Evolutionary conservation across 352 stramenopile species (phyloP), one percentile per base, ranked within the genome.

Genomic region (Globisporangium irregulare): DNA sequence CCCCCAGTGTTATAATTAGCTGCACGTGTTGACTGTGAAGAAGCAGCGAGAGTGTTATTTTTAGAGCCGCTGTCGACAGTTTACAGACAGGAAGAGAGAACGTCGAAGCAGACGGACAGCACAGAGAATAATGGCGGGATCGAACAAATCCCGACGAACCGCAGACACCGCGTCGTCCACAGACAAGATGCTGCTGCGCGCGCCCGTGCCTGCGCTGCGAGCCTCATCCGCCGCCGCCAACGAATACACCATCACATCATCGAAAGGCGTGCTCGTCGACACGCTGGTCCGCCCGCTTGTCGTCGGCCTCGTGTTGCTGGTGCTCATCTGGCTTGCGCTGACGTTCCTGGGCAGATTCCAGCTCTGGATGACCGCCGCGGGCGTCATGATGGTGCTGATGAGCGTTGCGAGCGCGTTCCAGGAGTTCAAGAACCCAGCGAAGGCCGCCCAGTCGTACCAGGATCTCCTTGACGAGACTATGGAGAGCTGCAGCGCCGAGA

Each of bases 291-390:
- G 79, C 12, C 71, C 74, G 7, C 55, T 77, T 18, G 70, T 65
- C 22, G 4, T 79, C 32, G 74, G 53, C 5, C 48, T 79, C 32
- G 66, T 86, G 20, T 24, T 90, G 54, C 57, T 86, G 24, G 66
- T 78, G 22, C 69, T 89, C 46, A 57, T 89, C 25, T 74, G 69
- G 55, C 54, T 90, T n/a, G 84, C 73, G 12, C 38, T 86, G 56
- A 76, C 73, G 66, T 80, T 77, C 57, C 66, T 89, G 38, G 79
- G 77, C 70, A 68, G 66, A 18, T 82, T 87, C 62, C 80, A 89
- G 71, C 74, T 90, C 38, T 92, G 80, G 81, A 88, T 92, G 84
- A 90, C 77, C 3, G 70, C 70, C 34, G 81, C 77, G 6, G 84
- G 84, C 15, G 73, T 92, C 20, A 58, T 83, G 41, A 88, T 92